Evolutionary conservation across 441 rosid species (phyloP).

Genomic region (Jatropha multifida): DNA sequence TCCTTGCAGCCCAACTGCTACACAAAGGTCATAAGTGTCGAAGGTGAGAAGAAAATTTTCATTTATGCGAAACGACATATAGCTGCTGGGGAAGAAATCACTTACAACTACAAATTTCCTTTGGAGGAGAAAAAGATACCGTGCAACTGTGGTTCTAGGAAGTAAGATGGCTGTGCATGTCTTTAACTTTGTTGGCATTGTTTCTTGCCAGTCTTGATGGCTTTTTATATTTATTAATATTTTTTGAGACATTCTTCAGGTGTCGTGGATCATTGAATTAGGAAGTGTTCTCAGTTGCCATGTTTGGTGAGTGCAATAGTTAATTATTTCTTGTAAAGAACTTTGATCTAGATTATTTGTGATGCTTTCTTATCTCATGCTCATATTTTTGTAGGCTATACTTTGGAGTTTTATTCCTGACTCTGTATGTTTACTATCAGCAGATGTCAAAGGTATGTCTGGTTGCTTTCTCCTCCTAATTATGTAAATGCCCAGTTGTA

Average conservation of each 20-base stretch:
- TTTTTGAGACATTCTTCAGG: conserved; percentile 41
- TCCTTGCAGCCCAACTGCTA: conserved; percentile 92
- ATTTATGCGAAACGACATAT: conserved; percentile 95
- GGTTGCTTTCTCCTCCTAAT: not conserved
- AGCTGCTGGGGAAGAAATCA: conserved; percentile 86
- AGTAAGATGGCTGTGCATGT: conserved; percentile 50
- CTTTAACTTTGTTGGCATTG: conserved; percentile 12
- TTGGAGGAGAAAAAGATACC: conserved; percentile 96
- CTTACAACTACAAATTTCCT: conserved; percentile 97
- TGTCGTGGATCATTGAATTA: conserved; percentile 97
- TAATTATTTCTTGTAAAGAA: conserved; percentile 16
- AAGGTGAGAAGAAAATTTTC: conserved; percentile 91
- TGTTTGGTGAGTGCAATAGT: conserved; percentile 30
- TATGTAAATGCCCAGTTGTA: not conserved
- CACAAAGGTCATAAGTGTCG: conserved; percentile 93
- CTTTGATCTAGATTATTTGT: conserved; percentile 5
- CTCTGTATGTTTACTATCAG: not conserved
- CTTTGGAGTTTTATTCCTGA: not conserved
- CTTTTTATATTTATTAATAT: not conserved
- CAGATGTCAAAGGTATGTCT: not conserved
- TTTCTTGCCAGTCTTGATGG: not conserved
- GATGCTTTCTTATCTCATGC: not conserved
- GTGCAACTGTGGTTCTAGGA: conserved; percentile 93
- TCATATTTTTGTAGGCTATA: conserved; percentile 22
- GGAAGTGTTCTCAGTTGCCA: conserved; percentile 27